Base-by-base conservation (phyloP, 768 basidiomycete genomes). In the Punctularia strigosozonata region DNA sequence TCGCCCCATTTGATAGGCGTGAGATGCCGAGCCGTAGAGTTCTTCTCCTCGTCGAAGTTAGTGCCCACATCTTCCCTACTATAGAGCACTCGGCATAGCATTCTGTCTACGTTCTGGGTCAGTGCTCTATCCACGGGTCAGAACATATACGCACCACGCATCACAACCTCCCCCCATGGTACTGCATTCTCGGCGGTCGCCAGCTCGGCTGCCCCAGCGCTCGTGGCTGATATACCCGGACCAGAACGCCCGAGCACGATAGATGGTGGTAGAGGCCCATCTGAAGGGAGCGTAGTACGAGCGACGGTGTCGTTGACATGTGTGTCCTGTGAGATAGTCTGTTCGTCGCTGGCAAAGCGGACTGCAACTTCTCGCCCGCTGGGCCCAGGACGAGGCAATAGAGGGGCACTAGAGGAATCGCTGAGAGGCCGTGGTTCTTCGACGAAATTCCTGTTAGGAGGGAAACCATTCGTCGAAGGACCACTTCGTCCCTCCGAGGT, bases 11-110 rank as follows among this genome's bases (percentile, higher is more conserved):
- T 71, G 50, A 82, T 76, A 41, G 68, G 74, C 18, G 65, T 62
- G 12, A 87, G 53, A 41, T 79, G 60, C 23, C 73, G 64, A 3
- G 77, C 73, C 17, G 68, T 73, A 2, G 82, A 75, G 53, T 87
- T 73, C 45, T 73, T 63, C 34, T 58, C 54, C 56, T 87, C 89
- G 57, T 84, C 76, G 43, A 84, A 87, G 25, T 60, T 49, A 5
- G 55, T 46, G 8, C 66, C 58, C 4, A 82, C 44, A 15, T 57
- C 56, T 42, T 75, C 73, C 42, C 70, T 70, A 10, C 75, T 77
- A 55, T 81, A 77, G 31, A 71, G 75, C 2, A 84, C 69, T 41
- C 80, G 68, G 21, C 95, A 79, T 5, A 92, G 69, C 89, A 95
- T 92, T 44, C 92, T 72, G 59, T 94, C 92, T 94, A 41, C 15